Evolutionary conservation across 345 rosid genomes (phyloP).

Genomic region (Aurinia saxatilis): DNA sequence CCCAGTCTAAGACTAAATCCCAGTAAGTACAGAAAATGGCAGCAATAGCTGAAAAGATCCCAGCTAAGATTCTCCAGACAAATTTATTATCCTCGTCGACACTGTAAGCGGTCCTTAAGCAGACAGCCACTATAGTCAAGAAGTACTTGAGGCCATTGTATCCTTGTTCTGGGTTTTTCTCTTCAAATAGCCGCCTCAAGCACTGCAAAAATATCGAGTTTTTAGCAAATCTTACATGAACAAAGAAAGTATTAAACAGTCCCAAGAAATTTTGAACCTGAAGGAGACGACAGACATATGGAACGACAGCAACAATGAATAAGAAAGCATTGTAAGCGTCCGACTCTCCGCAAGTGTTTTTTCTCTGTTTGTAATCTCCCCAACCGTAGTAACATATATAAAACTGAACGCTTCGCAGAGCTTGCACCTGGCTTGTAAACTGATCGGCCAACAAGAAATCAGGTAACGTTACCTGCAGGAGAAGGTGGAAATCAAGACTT

Average conservation of each 20-base stretch:
- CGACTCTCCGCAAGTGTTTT: slow-evolving; percentile 37
- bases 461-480: slow-evolving; percentile 48
- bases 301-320: slow-evolving; percentile 43
- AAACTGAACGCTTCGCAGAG: slow-evolving; percentile 47
- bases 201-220: no score
- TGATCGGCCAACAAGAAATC: slow-evolving; percentile 71
- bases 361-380: slow-evolving; percentile 46
- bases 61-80: slow-evolving; percentile 38
- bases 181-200: slow-evolving; percentile 49
- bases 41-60: slow-evolving; percentile 39
- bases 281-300: slow-evolving; percentile 52
- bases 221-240: no score
- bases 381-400: slow-evolving; percentile 53
- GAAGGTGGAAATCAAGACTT: no score
- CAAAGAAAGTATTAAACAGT: no score
- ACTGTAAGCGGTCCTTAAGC: slow-evolving; percentile 35
- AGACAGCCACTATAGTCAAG: slow-evolving; percentile 44
- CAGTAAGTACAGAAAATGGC: slow-evolving; percentile 44
- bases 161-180: slow-evolving; percentile 35
- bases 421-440: slow-evolving; percentile 61
- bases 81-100: slow-evolving; percentile 21
- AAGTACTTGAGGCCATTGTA: slow-evolving; percentile 49
- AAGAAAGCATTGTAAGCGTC: slow-evolving; percentile 32
- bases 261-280: slow-evolving; percentile 45
- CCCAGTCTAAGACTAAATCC: slow-evolving; percentile 80